These are phyloP conservation scores for Colletotrichum tamarilloi DNA, from an alignment of 2,329 filamentous ascomycete genomes.

Conservation along the genomic window DNA sequence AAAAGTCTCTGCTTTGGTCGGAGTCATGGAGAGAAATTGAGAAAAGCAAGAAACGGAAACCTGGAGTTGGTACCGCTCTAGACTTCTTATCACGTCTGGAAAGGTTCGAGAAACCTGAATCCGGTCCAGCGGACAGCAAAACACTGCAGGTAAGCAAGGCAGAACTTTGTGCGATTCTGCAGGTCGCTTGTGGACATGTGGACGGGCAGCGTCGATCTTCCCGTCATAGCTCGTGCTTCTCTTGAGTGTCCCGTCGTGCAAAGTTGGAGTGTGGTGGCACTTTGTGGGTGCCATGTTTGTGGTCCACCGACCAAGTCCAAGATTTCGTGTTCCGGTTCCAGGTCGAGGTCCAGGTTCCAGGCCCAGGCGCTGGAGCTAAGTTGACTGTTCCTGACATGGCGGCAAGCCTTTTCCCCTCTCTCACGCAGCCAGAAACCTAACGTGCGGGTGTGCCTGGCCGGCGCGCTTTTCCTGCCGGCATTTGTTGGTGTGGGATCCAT, in stretches of 20 bases:
- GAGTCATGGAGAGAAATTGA: neutral
- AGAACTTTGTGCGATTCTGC: neutral
- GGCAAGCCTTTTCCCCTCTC: neutral
- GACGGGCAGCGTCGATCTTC: constrained; percentile 8
- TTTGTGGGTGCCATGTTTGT: neutral
- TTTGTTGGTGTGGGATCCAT: constrained; percentile 20
- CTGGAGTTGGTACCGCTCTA: neutral
- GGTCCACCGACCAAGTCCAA: neutral
- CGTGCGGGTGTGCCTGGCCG: constrained; percentile 24
- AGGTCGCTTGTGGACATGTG: neutral
- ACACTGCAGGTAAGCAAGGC: neutral
- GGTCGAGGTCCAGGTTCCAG: constrained; percentile 9
- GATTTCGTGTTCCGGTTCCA: constrained; percentile 11
- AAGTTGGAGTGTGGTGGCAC: neutral
- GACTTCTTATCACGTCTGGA: neutral
- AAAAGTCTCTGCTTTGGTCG: neutral
- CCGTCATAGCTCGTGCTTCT: constrained; percentile 1
- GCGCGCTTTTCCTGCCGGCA: constrained; percentile 26
- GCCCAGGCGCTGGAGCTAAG: neutral
- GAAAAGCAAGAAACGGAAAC: neutral
- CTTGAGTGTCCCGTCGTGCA: neutral
- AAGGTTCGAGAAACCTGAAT: constrained; percentile 13
- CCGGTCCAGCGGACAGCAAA: neutral
- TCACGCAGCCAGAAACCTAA: neutral
- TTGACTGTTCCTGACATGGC: neutral